Conservation (phyloP, 73 alveolate species). For the Urostyla sp. region DNA sequence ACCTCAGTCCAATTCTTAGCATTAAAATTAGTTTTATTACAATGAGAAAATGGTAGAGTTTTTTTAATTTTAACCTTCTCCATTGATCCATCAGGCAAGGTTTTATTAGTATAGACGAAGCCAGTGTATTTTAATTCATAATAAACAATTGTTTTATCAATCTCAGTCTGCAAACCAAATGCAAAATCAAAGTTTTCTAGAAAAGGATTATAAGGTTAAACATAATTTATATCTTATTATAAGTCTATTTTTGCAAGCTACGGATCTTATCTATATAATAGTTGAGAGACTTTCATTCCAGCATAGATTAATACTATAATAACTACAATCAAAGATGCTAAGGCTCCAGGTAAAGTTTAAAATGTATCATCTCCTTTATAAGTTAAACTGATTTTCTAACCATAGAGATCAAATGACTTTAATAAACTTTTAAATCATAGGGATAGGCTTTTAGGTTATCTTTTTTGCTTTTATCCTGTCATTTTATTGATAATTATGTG, state of each 20-base stretch:
- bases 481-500: no score
- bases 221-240: neutral
- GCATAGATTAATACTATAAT: neutral
- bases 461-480: no score
- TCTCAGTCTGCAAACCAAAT: slow-evolving; percentile 3
- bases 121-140: neutral
- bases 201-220: neutral
- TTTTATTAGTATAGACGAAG: neutral
- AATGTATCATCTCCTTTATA: slow-evolving; percentile 16
- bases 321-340: neutral
- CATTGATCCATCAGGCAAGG: no score
- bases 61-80: slow-evolving; percentile 17
- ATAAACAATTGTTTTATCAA: slow-evolving; percentile 9
- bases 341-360: slow-evolving; percentile 12
- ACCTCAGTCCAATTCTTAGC: neutral
- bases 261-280: neutral
- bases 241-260: neutral
- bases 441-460: no score
- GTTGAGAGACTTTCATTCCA: neutral
- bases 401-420: neutral
- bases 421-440: no score
- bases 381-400: neutral
- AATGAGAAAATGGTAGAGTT: neutral
- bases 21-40: neutral
- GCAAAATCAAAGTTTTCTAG: slow-evolving; percentile 28